Evolutionary conservation across 257 asterid genomes (phyloP), one percentile per base, ranked within the genome.

Genomic region (Euphrasia confusa): DNA sequence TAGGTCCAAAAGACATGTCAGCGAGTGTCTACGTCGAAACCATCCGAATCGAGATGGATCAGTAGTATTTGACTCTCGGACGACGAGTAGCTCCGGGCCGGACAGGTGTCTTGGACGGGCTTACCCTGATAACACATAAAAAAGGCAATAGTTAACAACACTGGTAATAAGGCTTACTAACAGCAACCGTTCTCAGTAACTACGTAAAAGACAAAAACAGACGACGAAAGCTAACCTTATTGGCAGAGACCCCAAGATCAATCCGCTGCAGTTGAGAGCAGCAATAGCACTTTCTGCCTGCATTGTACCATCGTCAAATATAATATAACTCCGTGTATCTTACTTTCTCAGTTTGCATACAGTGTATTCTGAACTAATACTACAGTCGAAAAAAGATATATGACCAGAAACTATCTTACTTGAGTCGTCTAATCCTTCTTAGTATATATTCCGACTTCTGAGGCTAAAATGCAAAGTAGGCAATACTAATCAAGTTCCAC

Each of bases 261-360:
- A 82, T 57, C 92, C 92, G 27, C 88, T 84, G 69, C 92, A 79
- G 75, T 75, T 79, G 60, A 84, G 80, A 66, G 85, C 91, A 24
- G 80, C 85, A 45, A 81, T 81, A 66, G 92, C 92, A 64, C 84
- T 77, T 73, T 84, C 92, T 30, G 88, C 92, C 88, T 84, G 81
- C 42, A 8, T 10, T 37, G 42, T 70, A 45, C 42, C 13, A 53
- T 32, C 10, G 10, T 17, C 2, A 18, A 5, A 49, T 12, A 50
- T 50, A 50, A 50, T 50, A 28, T 17, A 50, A 14, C 52, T 50
- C 13, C 9, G 52, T 45, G 6, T 17, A 14, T 50, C 11, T 1
- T 48, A 48, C n/a, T 4, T 14, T 48, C 21, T 37, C 44, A 37
- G 44, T 37, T 28, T 28, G 3, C 33, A 37, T 37, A 37, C 11